Conservation (phyloP, 768 basidiomycete species). For the Leccinum boreale region DNA sequence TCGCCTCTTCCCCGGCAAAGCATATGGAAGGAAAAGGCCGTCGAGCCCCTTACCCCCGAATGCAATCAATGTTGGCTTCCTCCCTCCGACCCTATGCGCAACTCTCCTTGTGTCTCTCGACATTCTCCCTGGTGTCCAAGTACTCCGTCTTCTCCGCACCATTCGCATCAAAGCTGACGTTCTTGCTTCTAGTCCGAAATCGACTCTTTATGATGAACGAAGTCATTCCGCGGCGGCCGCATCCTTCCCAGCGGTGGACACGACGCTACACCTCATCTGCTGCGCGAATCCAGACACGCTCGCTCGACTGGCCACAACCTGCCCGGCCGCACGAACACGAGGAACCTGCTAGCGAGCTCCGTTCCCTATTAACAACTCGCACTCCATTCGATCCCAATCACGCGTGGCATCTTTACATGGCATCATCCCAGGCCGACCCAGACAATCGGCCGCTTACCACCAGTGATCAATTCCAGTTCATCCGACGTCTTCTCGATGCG, state of each 20-base stretch:
- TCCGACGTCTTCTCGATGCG: slow-evolving; percentile 20
- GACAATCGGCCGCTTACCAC: slow-evolving; percentile 14
- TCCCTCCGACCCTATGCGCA: slow-evolving; percentile 24
- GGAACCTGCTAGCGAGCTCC: slow-evolving; percentile 11
- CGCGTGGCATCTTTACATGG: slow-evolving; percentile 40
- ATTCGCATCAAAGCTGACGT: slow-evolving; percentile 5
- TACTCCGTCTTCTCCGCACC: slow-evolving; percentile 22
- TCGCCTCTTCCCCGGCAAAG: slow-evolving; percentile 48
- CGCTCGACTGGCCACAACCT: slow-evolving; percentile 6
- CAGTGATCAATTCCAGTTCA: slow-evolving; percentile 26
- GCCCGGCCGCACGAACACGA: slow-evolving; percentile 4
- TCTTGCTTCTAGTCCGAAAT: slow-evolving; percentile 28
- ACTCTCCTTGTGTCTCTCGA: slow-evolving; percentile 46
- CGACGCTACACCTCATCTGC: slow-evolving; percentile 25
- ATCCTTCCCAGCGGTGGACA: slow-evolving; percentile 16
- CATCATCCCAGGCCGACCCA: slow-evolving; percentile 9
- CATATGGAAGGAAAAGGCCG: slow-evolving; percentile 54
- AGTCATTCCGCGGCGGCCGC: slow-evolving; percentile 26
- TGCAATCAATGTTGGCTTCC: slow-evolving; percentile 26
- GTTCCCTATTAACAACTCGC: slow-evolving; percentile 15
- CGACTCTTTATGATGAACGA: slow-evolving; percentile 38
- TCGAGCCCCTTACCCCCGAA: slow-evolving; percentile 25
- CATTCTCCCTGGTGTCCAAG: slow-evolving; percentile 50
- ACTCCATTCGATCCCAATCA: slow-evolving; percentile 33
- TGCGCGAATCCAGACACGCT: slow-evolving; percentile 11